Evolutionary conservation across 2,329 filamentous ascomycete genomes (phyloP).

Genomic region (Pestalotiopsis sp.): DNA sequence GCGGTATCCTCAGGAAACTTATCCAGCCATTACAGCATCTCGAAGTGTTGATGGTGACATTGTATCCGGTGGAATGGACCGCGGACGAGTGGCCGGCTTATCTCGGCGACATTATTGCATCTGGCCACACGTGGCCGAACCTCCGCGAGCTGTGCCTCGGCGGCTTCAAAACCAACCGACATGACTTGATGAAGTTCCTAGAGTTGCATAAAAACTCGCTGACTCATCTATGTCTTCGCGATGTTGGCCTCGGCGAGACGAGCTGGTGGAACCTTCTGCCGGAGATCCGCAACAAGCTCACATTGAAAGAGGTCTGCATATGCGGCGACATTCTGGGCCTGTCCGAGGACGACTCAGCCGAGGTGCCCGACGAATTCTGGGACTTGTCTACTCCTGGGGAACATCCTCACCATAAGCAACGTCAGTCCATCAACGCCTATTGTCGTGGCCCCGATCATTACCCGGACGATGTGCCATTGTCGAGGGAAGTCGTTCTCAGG

Average conservation of each 20-base stretch:
- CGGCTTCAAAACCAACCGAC: slow-evolving; percentile 22
- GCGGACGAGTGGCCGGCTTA: slow-evolving; percentile 16
- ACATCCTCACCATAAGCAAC: neutral
- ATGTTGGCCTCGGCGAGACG: slow-evolving; percentile 22
- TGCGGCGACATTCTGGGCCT: slow-evolving; percentile 24
- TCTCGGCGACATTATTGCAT: slow-evolving; percentile 25
- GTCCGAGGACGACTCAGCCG: slow-evolving; percentile 9
- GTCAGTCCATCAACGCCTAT: neutral
- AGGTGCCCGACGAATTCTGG: slow-evolving; percentile 1
- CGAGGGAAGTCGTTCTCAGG: neutral
- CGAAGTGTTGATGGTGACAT: slow-evolving; percentile 20
- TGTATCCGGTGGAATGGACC: slow-evolving; percentile 15
- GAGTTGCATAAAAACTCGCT: slow-evolving; percentile 26
- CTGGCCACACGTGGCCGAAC: slow-evolving; percentile 24
- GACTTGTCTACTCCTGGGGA: neutral
- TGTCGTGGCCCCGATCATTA: neutral
- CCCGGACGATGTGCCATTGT: neutral
- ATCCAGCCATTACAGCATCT: slow-evolving; percentile 24
- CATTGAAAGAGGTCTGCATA: slow-evolving; percentile 25
- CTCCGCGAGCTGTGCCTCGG: slow-evolving; percentile 23
- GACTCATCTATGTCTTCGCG: slow-evolving; percentile 22
- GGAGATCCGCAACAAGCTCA: slow-evolving; percentile 23
- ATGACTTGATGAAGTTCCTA: slow-evolving; percentile 24
- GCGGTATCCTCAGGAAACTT: slow-evolving; percentile 23
- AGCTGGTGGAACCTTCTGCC: slow-evolving; percentile 28